Base-by-base conservation (phyloP, 1,284 basidiomycete genomes). In the Heterobasidion annosum region DNA sequence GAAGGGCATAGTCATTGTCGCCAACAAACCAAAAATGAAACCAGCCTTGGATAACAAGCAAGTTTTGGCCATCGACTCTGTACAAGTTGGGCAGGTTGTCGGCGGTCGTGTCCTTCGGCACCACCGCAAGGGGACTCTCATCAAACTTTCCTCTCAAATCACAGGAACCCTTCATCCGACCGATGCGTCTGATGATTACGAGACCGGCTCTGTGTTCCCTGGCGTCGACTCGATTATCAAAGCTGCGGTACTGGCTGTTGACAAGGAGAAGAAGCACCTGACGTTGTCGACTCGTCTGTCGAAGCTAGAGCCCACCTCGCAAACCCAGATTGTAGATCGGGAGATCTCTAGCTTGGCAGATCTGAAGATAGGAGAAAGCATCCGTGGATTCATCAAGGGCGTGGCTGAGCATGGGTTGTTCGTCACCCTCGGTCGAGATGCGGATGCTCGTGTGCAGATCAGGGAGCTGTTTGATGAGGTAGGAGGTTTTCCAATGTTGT, bases 381-480 rank as follows among this genome's bases (percentile, higher is more conserved):
- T 96, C 35, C 80, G 93, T 52, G 96, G 96, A 10, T 92, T 97
- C 65, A 82, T 98, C 65, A 96, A 93, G 72, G 88, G 83, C 59
- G 77, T 98, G 47, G 80, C 85, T 18, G 87, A 93, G 51, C 83
- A 88, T 63, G 96, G 96, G 13, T 67, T 99, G n/a, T 98, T 97
- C 64, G 91, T 99, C 3, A 82, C 83, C 43, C 70, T 99, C 19
- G 93, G 92, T 15, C 81, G 88, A 50, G 79, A 80, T 50, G 73
- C 97, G 35, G 91, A 93, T 63, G 95, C 90, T 53, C 84, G 96
- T 19, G 87, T 98, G 25, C 93, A 96, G 70, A 98, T 98, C 67
- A 88, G 83, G 67, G 93, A 98, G 70, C 78, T 97, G 34, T 92
- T 96, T 67, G 88, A 95, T 67, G 85, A 92, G 65, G 92, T 93